Percentiles rank a stretch among this genome's conserved stretches.
These are phyloP conservation scores for Dipodascopsis tothii DNA, from an alignment of 805 yeast species.

Conservation along the genomic window DNA sequence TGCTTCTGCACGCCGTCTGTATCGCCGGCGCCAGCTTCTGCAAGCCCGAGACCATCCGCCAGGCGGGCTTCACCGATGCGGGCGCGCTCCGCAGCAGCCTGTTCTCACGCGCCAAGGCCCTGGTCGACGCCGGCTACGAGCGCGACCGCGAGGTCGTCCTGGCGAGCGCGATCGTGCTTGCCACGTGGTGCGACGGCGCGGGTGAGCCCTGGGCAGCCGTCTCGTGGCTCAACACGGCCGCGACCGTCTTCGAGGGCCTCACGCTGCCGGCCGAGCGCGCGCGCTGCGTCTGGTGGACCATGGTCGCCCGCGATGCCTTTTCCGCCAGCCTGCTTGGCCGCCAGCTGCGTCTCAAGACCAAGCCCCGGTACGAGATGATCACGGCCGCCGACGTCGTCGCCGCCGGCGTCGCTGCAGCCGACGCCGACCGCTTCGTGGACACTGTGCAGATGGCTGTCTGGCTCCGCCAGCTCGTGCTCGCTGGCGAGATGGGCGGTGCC, in stretches of 20 bases:
- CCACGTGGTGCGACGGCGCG: conserved; percentile 6
- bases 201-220: conserved; percentile 1
- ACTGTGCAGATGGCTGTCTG: no score
- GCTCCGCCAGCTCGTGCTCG: no score
- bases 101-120: conserved; percentile 6
- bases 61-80: no score
- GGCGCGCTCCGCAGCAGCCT: no score
- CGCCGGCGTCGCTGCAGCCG: no score
- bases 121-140: conserved; percentile 4
- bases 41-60: neutral
- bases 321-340: conserved; percentile 4
- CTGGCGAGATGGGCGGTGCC: no score
- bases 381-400: no score
- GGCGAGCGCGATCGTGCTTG: conserved; percentile 5
- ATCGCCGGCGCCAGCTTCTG: conserved; percentile 14
- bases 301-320: conserved; percentile 6
- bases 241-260: no score
- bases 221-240: conserved; percentile 8
- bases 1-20: conserved; percentile 14
- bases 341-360: conserved; percentile 4
- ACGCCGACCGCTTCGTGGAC: no score
- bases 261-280: conserved; percentile 1
- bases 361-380: no score
- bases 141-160: neutral
- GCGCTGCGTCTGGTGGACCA: conserved; percentile 4